Evolutionary conservation across 2,329 filamentous ascomycete species (phyloP).

Genomic region (Delphinella strobiligena): DNA sequence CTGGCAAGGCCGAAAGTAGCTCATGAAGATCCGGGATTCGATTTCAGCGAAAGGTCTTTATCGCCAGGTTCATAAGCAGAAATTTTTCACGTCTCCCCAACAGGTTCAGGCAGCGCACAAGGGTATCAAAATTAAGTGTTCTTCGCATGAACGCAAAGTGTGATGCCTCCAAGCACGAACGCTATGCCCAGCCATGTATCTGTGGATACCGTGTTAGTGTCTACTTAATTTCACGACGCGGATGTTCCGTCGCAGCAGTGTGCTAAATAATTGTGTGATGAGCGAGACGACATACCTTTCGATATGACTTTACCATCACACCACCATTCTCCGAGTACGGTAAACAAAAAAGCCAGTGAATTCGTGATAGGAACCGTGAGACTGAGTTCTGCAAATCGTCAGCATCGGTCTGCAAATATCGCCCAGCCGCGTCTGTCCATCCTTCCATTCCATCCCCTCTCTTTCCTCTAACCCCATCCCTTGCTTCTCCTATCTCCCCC

Average conservation of each 20-base stretch:
- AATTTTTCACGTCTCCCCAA: no score
- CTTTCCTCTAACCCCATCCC: no score
- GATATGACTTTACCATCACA: conserved; percentile 85
- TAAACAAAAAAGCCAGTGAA: conserved; percentile 90
- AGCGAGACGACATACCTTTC: conserved; percentile 51
- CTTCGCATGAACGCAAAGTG: conserved; percentile 60
- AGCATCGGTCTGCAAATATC: background rate
- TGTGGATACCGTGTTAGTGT: conserved; percentile 25
- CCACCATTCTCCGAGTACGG: conserved; percentile 88
- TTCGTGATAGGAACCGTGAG: conserved; percentile 92
- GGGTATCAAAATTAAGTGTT: conserved; percentile 13
- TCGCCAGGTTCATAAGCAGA: no score
- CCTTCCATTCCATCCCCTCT: background rate
- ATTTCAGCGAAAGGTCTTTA: no score
- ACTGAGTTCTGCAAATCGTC: conserved; percentile 59
- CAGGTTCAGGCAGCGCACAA: no score
- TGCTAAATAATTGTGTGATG: no score
- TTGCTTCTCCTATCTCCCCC: no score
- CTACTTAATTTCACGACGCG: background rate
- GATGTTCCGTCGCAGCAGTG: no score
- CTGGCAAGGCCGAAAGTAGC: no score
- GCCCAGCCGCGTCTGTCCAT: background rate
- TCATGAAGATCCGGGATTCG: no score
- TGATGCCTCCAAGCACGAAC: conserved; percentile 69
- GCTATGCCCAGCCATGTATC: conserved; percentile 77